Conservation (phyloP, 2,329 filamentous ascomycete genomes). For the Aspergillus tanneri region DNA sequence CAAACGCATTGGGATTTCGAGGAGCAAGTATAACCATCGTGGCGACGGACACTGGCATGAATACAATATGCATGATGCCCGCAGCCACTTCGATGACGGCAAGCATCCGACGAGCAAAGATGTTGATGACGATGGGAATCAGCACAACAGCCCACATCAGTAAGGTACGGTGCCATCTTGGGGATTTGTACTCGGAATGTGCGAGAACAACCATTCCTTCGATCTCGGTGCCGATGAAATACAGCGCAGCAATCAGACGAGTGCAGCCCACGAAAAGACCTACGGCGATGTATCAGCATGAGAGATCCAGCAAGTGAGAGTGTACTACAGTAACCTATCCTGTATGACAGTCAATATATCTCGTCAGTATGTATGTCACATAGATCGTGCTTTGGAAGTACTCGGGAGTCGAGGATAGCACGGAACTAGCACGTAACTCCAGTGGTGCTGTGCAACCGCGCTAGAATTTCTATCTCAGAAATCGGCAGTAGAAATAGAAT, state of each 20-base stretch:
- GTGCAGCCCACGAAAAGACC: constrained; percentile 31
- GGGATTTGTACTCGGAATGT: constrained; percentile 24
- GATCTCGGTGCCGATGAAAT: constrained; percentile 34
- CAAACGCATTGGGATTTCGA: constrained; percentile 21
- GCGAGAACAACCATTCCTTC: constrained; percentile 36
- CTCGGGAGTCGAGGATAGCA: constrained; percentile 20
- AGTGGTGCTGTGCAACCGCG: constrained; percentile 38
- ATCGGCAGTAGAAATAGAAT: constrained; percentile 2
- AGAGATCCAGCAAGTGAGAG: constrained; percentile 9
- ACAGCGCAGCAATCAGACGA: constrained; percentile 25
- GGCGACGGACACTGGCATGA: constrained; percentile 23
- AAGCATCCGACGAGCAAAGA: constrained; percentile 32
- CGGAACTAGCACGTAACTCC: constrained; percentile 33
- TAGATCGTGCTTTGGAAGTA: constrained; percentile 21
- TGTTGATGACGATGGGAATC: constrained; percentile 53
- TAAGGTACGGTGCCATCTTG: constrained; percentile 45
- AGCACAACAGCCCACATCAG: constrained; percentile 50
- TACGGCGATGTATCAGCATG: neutral
- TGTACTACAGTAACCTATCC: constrained; percentile 17
- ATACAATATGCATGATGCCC: constrained; percentile 25
- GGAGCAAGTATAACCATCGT: constrained; percentile 23
- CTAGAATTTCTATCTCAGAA: constrained; percentile 20
- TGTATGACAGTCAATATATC: neutral
- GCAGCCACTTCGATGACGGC: constrained; percentile 13
- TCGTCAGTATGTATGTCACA: neutral